Evolutionary conservation across 306 rosid genomes (phyloP).

Genomic region (Psophocarpus tetragonolobus): DNA sequence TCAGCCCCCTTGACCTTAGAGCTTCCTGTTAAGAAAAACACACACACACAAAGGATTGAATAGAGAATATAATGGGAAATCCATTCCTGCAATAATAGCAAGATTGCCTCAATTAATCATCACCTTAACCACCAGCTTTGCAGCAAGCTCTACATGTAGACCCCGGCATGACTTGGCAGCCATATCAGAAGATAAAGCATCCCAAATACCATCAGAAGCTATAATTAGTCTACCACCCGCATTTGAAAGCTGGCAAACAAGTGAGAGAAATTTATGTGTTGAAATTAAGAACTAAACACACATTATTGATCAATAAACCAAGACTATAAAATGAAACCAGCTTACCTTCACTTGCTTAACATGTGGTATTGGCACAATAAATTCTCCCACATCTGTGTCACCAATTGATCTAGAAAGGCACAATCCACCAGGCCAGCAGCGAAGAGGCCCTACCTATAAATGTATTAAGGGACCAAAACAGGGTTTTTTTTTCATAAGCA

Average conservation of each 20-base stretch:
- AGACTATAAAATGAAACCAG: constrained; percentile 13
- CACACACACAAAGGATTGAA: constrained; percentile 11
- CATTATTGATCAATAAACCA: not conserved
- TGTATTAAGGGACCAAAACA: constrained; percentile 23
- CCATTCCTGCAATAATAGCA: not conserved
- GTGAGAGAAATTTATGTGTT: not conserved
- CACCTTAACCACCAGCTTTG: constrained; percentile 92
- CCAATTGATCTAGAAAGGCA: constrained; percentile 95
- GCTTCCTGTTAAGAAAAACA: constrained; percentile 57
- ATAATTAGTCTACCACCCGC: constrained; percentile 90
- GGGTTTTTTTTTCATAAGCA: too few relatives aligned
- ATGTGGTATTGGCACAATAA: constrained; percentile 89
- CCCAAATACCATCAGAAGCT: constrained; percentile 99
- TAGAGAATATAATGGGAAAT: constrained; percentile 17
- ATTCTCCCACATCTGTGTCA: constrained; percentile 90
- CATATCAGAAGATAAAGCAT: constrained; percentile 80
- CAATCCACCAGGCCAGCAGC: constrained; percentile 99
- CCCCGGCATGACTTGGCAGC: constrained; percentile 94
- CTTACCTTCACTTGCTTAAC: constrained; percentile 96
- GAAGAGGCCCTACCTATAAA: constrained; percentile 85
- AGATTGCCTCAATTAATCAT: constrained; percentile 24
- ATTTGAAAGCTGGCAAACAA: constrained; percentile 65
- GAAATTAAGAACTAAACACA: constrained; percentile 7
- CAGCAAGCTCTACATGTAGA: constrained; percentile 89
- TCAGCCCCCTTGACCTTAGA: constrained; percentile 83